Evolutionary conservation across 2,329 filamentous ascomycete species (phyloP), one percentile per base, ranked within the genome.

Genomic region (Herpotrichia juniperi): DNA sequence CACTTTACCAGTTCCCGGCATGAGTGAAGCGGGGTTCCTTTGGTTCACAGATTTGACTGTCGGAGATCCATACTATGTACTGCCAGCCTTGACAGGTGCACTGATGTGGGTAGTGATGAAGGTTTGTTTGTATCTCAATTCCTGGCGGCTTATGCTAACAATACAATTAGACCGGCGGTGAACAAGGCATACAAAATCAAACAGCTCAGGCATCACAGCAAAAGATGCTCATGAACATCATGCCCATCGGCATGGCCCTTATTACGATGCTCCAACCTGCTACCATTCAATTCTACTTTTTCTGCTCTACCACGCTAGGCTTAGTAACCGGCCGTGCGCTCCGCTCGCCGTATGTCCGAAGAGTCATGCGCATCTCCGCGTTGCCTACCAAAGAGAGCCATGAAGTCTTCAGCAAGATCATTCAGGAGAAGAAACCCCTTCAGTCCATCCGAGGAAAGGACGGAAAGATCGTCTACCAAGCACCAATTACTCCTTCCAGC

Each of bases 11-110:
- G 91, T 97, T 4, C 93, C 93, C 0, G 87, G 85, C 1, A 73
- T 97, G 58, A 83, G 90, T 62, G 78, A 76, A 1, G 90, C 89
- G 26, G 87, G 90, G 2, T 75, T 87, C 30, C 75, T 87, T 34
- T 99, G 94, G 94, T 83, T 97, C 60, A 75, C 78, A 1, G 89
- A 97, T 71, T 74, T 99, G 56, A 87, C 91, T 0, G 68, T 86
- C 19, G 73, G 83, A 1, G 94, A 99, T 73, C 93, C 94, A 0
- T 87, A 81, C 64, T 93, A 84, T 62, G 72, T 94, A 34, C 76
- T 97, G 26, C 94, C 94, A 1, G 57, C 85, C 2, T 51, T 81
- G 1, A 85, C 86, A 2, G 81, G 86, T 1, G 72, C 68, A 7
- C 67, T 85, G 48, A 81, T 89, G 72, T 83, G 81, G 59, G 60